Evolutionary conservation across 495 filamentous ascomycete genomes (phyloP).

Genomic region (Aspergillus bridgeri): DNA sequence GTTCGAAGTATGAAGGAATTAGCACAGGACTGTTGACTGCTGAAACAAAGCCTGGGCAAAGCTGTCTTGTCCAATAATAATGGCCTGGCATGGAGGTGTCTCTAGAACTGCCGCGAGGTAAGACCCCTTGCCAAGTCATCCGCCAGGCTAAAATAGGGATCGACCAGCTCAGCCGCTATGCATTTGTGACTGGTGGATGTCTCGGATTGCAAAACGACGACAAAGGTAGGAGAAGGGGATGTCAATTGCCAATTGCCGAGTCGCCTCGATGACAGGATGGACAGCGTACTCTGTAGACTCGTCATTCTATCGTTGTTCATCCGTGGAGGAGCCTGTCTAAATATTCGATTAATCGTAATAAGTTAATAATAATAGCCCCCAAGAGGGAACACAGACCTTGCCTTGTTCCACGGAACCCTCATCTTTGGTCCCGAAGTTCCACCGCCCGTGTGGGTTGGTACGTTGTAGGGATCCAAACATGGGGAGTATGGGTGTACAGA

Average conservation of each 20-base stretch:
- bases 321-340: background rate
- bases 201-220: constrained; percentile 1
- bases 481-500: background rate
- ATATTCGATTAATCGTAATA: too few species aligned
- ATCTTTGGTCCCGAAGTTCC: background rate
- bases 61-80: background rate
- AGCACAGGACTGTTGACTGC: background rate
- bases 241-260: too few species aligned
- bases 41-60: background rate
- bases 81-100: background rate
- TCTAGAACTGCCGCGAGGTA: background rate
- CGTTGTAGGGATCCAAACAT: too few species aligned
- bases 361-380: too few species aligned
- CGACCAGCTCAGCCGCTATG: constrained; percentile 2
- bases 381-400: background rate
- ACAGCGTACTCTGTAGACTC: background rate
- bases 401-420: background rate
- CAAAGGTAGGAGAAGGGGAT: background rate
- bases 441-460: background rate
- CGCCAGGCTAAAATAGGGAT: constrained; percentile 9
- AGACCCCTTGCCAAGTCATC: constrained; percentile 2
- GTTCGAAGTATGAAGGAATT: background rate
- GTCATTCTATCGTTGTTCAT: background rate
- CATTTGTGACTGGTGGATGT: background rate
- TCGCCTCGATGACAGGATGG: too few species aligned